Base-by-base conservation (phyloP, 1,284 basidiomycete genomes). In the Leucoagaricus sp. region DNA sequence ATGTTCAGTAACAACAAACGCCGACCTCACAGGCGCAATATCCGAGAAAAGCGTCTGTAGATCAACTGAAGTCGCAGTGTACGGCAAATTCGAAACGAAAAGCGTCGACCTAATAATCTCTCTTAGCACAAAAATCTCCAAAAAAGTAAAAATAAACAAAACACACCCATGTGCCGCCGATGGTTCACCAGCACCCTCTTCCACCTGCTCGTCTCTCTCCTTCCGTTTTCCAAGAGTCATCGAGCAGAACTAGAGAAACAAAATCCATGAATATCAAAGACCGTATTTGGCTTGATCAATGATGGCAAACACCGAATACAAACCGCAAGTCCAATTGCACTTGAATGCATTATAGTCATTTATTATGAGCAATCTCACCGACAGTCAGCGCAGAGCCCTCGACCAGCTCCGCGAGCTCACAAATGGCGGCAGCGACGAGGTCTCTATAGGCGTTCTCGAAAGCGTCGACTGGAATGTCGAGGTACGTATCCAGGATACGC, bases 31-130 rank as follows among this genome's bases (percentile, higher is more conserved):
- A 10, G 96, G 97, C 1, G 95, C 97, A 60, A 98, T 85, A 69
- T 96, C 94, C 13, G 96, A 98, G 77, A 98, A 98, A 49, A 96
- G 83, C 0, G 94, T 95, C 66, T 93, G 83, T 34, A 99, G 77
- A 72, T 98, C 94, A 55, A 87, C 89, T 2, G 92, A 92, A 5
- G 96, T 98, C 45, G 91, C 93, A 25, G 87, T 86, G 67, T 93
- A 96, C 1, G 95, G 93, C 17, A 98, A 74, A 72, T 92, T 92
- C 9, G 89, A 92, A 42, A 93, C 84, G 67, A 93, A 93, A 40
- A 93, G 71, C 0, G 88, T 92, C 17, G 86, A 83, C 40, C 87
- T 87, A 57, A n/a, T n/a, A 10, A 23, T 36, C 38, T 29, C 25
- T 41, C 15, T 33, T 21, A 40, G 36, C 57, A 38, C 21, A 47